Evolutionary conservation across 305 asterid genomes (phyloP), one percentile per base, ranked within the genome.

Genomic region (Galium porrigens): DNA sequence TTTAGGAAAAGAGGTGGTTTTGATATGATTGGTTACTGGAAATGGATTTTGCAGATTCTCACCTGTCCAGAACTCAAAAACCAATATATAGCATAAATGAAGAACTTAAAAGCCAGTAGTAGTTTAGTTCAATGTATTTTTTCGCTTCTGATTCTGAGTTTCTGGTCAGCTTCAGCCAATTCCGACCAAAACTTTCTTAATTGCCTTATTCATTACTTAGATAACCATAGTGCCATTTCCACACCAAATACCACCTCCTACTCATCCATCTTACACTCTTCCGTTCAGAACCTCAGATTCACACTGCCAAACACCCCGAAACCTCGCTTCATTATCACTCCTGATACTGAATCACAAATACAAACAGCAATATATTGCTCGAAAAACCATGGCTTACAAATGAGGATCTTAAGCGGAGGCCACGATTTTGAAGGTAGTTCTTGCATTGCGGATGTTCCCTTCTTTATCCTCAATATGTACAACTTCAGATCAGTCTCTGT

Each of bases 41-140:
- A 62, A 57, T 74, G 52, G 59, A 74, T 73, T 69, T 46, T 80
- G 81, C 92, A 90, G 97, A 70, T 87, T 80, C 20, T 14, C 49
- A 42, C n/a, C 49, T 10, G n/a, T 42, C 49, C 49, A 42, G 49
- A 42, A 42, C 49, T 42, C 49, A 11, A 39, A 42, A 10, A 8
- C 46, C 46, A 41, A 41, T 41, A 41, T n/a, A n/a, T 11, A 32
- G 10, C 29, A 34, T 5, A 54, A 29, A 66, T 55, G 70, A 66
- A 30, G 64, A 29, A 56, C 27, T 27, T 44, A 57, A 56, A 2
- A 15, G 52, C 20, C 55, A 15, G 20, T 29, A 25, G 6, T 4
- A 0, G 44, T 36, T 36, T 36, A 44, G 37, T 58, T 11, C 18
- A 32, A 29, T 41, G 46, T 44, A 2, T 12, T 8, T 67, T 29